Base-by-base conservation (phyloP, 805 yeast species). In the Starmerella geochares region DNA sequence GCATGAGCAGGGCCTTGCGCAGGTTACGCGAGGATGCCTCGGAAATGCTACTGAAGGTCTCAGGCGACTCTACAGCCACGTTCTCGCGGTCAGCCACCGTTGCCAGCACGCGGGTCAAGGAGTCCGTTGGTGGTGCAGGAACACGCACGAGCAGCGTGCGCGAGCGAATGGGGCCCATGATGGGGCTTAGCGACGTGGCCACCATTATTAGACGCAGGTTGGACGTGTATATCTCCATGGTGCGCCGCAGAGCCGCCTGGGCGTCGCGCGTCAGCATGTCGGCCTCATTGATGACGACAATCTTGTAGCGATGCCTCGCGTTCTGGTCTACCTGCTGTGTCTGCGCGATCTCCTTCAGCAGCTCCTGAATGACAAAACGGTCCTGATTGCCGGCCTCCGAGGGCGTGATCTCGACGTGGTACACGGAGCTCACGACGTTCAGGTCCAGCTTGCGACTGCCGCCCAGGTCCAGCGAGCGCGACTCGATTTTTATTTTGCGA, bases 201-300 rank as follows among this genome's bases (percentile, higher is more conserved):
- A 92, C 74, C 69, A 92, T 69, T 31, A 92, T 77, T 54, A 92
- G 70, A 53, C 99, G 76, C 58, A 92, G 79, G 62, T 86, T 88
- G 21, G 82, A 75, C 1, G 97, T 83, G 52, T 58, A 58, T 9
- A 50, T 54, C 47, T 60, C 64, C 88, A 84, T 84, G 1, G 95
- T 87, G 66, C 96, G 77, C 67, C 96, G 78, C 54, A 88, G 71
- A 0, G 96, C 96, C 42, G 86, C 76, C 64, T 88, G 96, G 0
- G 96, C 96, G 65, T 87, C 95, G 33, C 85, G 77, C 10, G 96
- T 87, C 95, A 88, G 87, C 16, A 94, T 84, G 65, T 88, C 96
- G 0, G 96, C 96, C 66, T 88, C 96, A 70, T 88, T 96, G 51
- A 92, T 68, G 35, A 92, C 86, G 54, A 92, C 84, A 58, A 92